Evolutionary conservation across 345 rosid species (phyloP).

Genomic region (Abelmoschus esculentus): DNA sequence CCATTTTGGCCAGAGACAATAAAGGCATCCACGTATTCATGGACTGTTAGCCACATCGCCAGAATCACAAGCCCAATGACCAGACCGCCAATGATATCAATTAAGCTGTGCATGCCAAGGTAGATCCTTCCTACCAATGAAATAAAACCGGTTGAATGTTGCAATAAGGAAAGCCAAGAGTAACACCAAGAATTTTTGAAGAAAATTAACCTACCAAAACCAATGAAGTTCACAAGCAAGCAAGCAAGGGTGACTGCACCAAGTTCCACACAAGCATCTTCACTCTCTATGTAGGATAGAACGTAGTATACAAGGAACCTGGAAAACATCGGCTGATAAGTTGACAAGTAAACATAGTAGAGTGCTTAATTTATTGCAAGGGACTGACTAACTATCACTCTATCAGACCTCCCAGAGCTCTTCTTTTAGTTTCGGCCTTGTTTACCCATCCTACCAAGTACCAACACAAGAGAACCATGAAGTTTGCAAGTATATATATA

Average conservation of each 20-base stretch:
- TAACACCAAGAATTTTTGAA: constrained; percentile 3
- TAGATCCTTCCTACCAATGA: constrained; percentile 80
- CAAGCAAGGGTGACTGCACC: constrained; percentile 47
- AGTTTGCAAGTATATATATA: constrained; percentile 1
- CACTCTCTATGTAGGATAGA: constrained; percentile 13
- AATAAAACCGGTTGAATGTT: constrained; percentile 16
- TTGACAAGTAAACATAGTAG: background rate
- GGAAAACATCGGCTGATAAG: background rate
- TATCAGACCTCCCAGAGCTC: background rate
- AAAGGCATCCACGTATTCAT: constrained; percentile 53
- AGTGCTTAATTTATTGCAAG: background rate
- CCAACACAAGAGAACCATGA: background rate
- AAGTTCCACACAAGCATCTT: constrained; percentile 28
- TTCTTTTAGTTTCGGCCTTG: background rate
- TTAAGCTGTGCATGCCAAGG: constrained; percentile 95
- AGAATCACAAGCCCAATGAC: constrained; percentile 62
- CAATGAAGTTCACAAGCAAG: constrained; percentile 55
- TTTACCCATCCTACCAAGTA: background rate
- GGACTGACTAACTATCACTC: background rate
- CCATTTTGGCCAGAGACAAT: constrained; percentile 78
- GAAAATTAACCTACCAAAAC: constrained; percentile 48
- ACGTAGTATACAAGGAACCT: background rate
- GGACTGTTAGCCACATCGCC: constrained; percentile 56
- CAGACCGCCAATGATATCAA: constrained; percentile 74
- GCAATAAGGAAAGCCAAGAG: constrained; percentile 1